These are phyloP conservation scores for Claviceps digitariae DNA, from an alignment of 2,329 filamentous ascomycete genomes.

Conservation along the genomic window DNA sequence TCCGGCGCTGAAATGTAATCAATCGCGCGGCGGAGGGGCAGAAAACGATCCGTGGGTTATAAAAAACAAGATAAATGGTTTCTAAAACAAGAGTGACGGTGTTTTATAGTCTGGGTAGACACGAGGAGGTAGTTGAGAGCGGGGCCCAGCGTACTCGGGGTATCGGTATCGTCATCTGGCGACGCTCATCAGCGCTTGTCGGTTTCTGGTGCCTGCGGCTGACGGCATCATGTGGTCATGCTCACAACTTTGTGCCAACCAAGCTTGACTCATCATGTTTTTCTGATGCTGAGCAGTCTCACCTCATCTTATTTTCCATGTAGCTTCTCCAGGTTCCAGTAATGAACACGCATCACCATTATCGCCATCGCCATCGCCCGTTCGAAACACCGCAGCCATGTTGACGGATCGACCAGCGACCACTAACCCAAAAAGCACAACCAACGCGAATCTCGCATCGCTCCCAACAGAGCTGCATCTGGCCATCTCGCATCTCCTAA, in stretches of 20 bases:
- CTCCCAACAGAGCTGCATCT: slow-evolving; percentile 57
- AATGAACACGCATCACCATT: neutral
- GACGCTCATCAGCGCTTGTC: too few relatives aligned
- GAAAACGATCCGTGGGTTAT: too few relatives aligned
- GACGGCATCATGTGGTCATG: neutral
- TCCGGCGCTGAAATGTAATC: too few relatives aligned
- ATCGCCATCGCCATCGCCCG: neutral
- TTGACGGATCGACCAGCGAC: too few relatives aligned
- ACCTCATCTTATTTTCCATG: neutral
- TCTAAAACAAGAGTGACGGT: too few relatives aligned
- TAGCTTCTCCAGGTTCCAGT: neutral
- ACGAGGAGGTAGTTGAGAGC: too few relatives aligned
- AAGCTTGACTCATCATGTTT: neutral
- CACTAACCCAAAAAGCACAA: neutral
- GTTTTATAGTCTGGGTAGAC: too few relatives aligned
- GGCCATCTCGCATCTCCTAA: slow-evolving; percentile 44
- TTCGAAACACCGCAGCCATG: neutral
- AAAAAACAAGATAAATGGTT: too few relatives aligned
- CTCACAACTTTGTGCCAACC: neutral
- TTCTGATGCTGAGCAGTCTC: neutral
- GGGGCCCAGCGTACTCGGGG: too few relatives aligned
- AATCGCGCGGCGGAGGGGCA: too few relatives aligned
- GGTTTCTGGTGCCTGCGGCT: too few relatives aligned
- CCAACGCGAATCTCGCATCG: slow-evolving; percentile 5
- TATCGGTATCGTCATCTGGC: too few relatives aligned